A percentile compares a stretch with the other conserved stretches of the same genome.
Evolutionary conservation across 495 filamentous ascomycete species (phyloP).

Genomic region (Stereocaulon alpinum): DNA sequence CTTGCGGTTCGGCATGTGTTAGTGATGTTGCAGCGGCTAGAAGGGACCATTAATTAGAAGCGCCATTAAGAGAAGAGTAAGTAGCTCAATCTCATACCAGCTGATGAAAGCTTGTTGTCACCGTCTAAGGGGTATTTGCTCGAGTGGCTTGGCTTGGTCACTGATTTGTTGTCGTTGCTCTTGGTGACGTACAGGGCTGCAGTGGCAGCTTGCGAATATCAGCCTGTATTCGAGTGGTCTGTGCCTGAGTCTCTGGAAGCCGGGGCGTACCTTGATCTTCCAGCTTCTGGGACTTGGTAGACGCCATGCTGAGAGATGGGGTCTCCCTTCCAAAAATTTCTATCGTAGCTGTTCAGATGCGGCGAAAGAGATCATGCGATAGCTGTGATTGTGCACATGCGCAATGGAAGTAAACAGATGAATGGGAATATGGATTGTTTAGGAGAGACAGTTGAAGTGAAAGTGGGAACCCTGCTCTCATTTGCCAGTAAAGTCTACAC

Average conservation of each 20-base stretch:
- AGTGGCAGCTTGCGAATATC: conserved; percentile 35
- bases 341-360: not conserved
- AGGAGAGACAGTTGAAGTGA: not conserved
- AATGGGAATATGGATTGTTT: not conserved
- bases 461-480: not conserved
- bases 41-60: not conserved
- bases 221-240: not conserved
- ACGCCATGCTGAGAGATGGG: conserved; percentile 10
- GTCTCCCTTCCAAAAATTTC: not conserved
- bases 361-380: not conserved
- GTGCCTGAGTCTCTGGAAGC: not conserved
- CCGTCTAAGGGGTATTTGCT: conserved; percentile 30
- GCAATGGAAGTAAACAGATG: not conserved
- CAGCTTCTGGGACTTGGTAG: conserved; percentile 23
- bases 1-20: conserved; percentile 55
- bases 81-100: conserved; percentile 29
- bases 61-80: not conserved
- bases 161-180: conserved; percentile 32
- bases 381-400: not conserved
- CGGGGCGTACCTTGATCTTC: conserved; percentile 24
- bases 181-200: conserved; percentile 43
- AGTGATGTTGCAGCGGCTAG: conserved; percentile 50
- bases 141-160: conserved; percentile 28
- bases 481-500: conserved; percentile 1
- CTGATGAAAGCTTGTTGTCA: conserved; percentile 43